These are phyloP conservation scores for Lodderomyces jiufengensis DNA, from an alignment of 1,139 yeast genomes.

Conservation along the genomic window DNA sequence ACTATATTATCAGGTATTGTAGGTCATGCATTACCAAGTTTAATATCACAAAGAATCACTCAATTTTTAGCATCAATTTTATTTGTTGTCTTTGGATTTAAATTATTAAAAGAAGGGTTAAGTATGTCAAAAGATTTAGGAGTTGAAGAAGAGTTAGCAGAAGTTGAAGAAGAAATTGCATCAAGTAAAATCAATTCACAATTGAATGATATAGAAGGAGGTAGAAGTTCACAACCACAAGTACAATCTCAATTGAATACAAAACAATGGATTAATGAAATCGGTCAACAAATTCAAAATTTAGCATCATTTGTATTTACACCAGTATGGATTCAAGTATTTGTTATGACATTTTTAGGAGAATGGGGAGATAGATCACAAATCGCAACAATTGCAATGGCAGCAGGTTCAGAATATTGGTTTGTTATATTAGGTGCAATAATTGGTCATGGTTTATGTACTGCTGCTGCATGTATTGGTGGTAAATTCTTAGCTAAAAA, in stretches of 20 bases:
- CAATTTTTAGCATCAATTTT: constrained; percentile 77
- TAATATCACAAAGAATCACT: constrained; percentile 76
- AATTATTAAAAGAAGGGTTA: constrained; percentile 74
- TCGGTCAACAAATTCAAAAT: constrained; percentile 39
- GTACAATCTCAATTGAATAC: constrained; percentile 5
- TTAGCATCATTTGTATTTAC: constrained; percentile 66
- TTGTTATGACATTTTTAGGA: constrained; percentile 92
- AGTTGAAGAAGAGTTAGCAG: constrained; percentile 93
- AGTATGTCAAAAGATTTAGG: constrained; percentile 78
- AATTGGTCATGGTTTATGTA: constrained; percentile 87
- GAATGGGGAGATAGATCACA: constrained; percentile 99
- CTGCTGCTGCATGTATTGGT: constrained; percentile 88
- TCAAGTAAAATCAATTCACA: constrained; percentile 53
- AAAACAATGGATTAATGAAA: constrained; percentile 23
- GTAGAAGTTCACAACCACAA: constrained; percentile 21
- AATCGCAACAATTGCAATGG: constrained; percentile 97
- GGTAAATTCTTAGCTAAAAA: constrained; percentile 87
- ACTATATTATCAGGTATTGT: constrained; percentile 85
- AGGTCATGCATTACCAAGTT: constrained; percentile 86
- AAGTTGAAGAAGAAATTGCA: constrained; percentile 91
- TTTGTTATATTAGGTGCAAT: constrained; percentile 85
- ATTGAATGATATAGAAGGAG: constrained; percentile 57
- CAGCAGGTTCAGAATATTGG: constrained; percentile 95
- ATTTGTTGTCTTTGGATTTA: constrained; percentile 80
- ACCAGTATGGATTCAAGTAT: constrained; percentile 92